Percentiles rank a stretch among this genome's conserved stretches.
Evolutionary conservation across 257 asterid species (phyloP).

Genomic region (Schizonepeta tenuifolia): DNA sequence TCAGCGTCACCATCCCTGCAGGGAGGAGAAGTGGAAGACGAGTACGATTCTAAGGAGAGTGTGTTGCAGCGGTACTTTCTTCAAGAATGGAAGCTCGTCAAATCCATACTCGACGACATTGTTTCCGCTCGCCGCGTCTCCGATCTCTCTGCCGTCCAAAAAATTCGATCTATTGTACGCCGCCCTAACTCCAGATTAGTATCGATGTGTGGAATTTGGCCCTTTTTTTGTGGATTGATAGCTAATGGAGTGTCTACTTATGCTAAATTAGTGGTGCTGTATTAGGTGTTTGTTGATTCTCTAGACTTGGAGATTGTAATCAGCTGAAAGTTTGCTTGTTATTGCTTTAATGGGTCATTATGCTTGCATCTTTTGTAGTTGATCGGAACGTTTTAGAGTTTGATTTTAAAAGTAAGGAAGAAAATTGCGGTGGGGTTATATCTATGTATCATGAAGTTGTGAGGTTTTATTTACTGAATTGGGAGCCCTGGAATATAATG

Average conservation of each 20-base stretch:
- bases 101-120: conserved; percentile 75
- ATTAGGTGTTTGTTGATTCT: not conserved
- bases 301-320: conserved; percentile 8
- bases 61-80: conserved; percentile 83
- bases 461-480: conserved; percentile 11
- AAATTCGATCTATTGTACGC: conserved; percentile 86
- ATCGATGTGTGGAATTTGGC: conserved; percentile 12
- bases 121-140: conserved; percentile 66
- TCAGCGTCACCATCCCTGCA: conserved; percentile 26
- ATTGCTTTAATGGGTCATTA: not conserved
- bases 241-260: conserved; percentile 2
- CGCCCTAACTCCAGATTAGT: conserved; percentile 20
- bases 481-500: not conserved
- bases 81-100: conserved; percentile 90
- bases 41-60: conserved; percentile 78
- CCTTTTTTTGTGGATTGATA: conserved; percentile 2
- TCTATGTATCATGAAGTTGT: not conserved
- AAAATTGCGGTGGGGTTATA: not conserved
- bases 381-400: conserved; percentile 25
- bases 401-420: not conserved
- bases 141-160: conserved; percentile 69
- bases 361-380: conserved; percentile 3
- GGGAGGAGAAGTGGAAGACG: conserved; percentile 65
- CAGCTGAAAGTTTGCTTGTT: conserved; percentile 9
- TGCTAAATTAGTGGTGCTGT: conserved; percentile 14